These are phyloP conservation scores for Camillea tinctor DNA, from an alignment of 2,329 filamentous ascomycete genomes.

Conservation along the genomic window DNA sequence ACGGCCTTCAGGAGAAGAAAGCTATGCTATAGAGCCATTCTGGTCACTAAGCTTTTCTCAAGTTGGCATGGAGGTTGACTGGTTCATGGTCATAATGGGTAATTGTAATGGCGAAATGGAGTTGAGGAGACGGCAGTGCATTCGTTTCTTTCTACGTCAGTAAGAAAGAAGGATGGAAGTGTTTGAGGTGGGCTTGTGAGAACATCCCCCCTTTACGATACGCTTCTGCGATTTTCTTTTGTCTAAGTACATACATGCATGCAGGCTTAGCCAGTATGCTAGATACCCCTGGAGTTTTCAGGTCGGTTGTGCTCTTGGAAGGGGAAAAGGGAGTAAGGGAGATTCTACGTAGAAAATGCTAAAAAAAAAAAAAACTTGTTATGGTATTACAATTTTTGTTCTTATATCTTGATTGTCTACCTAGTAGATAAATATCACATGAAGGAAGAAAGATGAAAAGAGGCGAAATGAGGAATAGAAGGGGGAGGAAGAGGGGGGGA, in stretches of 20 bases:
- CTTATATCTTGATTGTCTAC: too few relatives aligned
- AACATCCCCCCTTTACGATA: conserved; percentile 1
- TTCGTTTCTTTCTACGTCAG: neutral
- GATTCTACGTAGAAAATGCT: too few relatives aligned
- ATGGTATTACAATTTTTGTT: too few relatives aligned
- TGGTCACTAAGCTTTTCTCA: neutral
- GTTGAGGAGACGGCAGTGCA: neutral
- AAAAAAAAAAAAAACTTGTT: too few relatives aligned
- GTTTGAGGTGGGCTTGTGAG: neutral
- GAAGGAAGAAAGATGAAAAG: too few relatives aligned
- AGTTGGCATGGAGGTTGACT: neutral
- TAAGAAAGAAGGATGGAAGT: neutral
- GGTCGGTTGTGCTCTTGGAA: neutral
- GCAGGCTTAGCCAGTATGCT: conserved; percentile 18
- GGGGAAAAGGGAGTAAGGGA: conserved; percentile 5
- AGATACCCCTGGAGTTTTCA: conserved; percentile 21
- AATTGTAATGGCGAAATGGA: neutral
- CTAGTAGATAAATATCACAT: too few relatives aligned
- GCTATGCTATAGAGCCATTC: neutral
- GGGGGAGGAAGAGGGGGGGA: too few relatives aligned
- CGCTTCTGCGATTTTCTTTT: neutral
- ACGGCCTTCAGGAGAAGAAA: neutral
- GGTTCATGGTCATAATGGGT: neutral
- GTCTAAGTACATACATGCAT: conserved; percentile 9
- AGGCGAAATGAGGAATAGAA: too few relatives aligned